Base-by-base conservation (phyloP, 2,329 filamentous ascomycete genomes). In the Zasmidium angulare region DNA sequence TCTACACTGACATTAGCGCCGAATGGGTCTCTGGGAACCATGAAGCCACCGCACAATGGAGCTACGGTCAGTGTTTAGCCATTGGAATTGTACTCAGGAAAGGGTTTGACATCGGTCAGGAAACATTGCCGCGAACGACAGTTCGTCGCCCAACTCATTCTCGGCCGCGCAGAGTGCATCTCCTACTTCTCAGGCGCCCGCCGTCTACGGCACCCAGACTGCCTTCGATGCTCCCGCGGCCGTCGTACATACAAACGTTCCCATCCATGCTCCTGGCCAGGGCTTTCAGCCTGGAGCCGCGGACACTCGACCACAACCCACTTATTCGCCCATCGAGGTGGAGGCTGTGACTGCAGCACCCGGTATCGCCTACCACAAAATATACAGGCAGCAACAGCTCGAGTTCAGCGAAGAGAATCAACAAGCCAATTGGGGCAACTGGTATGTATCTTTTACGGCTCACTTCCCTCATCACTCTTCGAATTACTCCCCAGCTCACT, bases 1-100 rank as follows among this genome's bases (percentile, higher is more conserved):
- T 92, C 1, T 92, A 92, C 69, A 79, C 86, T 23, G 89, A 92
- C 68, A 86, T 90, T 31, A 86, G 88, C 54, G 86, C 85, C 55
- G 89, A 91, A 79, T 91, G 86, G 84, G 82, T 85, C 1, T 86
- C 87, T 14, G 86, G 87, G 20, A 82, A 90, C 67, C 73, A 75
- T 6, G 72, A 65, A 22, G 76, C 81, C 3, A 69, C 80, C 23
- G 82, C 86, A 48, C 73, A 86, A 63, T 50, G 47, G 54, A 31
- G 20, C 11, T 56, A 56, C 29, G 54, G 54, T 1, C n/a, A n/a
- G n/a, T n/a, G n/a, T n/a, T n/a, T n/a, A n/a, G n/a, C n/a, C n/a
- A n/a, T n/a, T n/a, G n/a, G n/a, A n/a, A n/a, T n/a, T n/a, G n/a
- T n/a, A n/a, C n/a, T n/a, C n/a, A n/a, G n/a, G n/a, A n/a, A n/a